Conservation (phyloP, 2,329 filamentous ascomycete genomes). For the Monosporascus cannonballus region DNA sequence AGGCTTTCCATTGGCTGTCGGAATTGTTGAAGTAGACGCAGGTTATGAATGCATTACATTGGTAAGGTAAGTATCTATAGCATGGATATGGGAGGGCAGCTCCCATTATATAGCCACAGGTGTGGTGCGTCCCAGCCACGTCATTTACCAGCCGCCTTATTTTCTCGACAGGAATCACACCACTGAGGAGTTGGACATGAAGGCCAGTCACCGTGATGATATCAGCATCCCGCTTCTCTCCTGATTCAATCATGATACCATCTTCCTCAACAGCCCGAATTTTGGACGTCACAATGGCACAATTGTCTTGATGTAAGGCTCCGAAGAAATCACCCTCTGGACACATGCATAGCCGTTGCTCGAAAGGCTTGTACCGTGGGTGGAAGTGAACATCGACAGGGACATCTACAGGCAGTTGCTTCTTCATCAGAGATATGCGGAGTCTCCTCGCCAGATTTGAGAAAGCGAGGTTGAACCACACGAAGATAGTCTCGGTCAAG, state of each 20-base stretch:
- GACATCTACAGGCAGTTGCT: slow-evolving; percentile 41
- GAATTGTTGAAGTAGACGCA: not conserved
- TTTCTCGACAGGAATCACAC: slow-evolving; percentile 25
- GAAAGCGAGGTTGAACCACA: slow-evolving; percentile 40
- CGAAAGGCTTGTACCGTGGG: slow-evolving; percentile 51
- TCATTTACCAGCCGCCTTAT: no score
- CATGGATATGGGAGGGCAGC: no score
- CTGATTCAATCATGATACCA: slow-evolving; percentile 36
- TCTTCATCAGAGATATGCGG: slow-evolving; percentile 35
- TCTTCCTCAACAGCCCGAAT: slow-evolving; percentile 38
- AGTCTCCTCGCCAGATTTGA: slow-evolving; percentile 39
- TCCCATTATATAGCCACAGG: no score
- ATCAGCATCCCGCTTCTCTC: slow-evolving; percentile 44
- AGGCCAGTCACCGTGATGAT: slow-evolving; percentile 60
- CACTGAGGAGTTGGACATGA: slow-evolving; percentile 48
- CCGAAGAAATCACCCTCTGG: slow-evolving; percentile 39
- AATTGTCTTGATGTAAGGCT: slow-evolving; percentile 32
- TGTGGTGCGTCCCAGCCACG: no score
- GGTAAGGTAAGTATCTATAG: no score
- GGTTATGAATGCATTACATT: no score
- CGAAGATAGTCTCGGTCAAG: slow-evolving; percentile 30
- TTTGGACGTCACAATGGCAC: slow-evolving; percentile 35
- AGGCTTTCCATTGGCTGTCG: slow-evolving; percentile 42
- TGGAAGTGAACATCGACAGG: slow-evolving; percentile 46
- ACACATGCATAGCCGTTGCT: slow-evolving; percentile 61